Conservation (phyloP, 2,329 filamentous ascomycete species). For the Curvularia verruculosa region DNA sequence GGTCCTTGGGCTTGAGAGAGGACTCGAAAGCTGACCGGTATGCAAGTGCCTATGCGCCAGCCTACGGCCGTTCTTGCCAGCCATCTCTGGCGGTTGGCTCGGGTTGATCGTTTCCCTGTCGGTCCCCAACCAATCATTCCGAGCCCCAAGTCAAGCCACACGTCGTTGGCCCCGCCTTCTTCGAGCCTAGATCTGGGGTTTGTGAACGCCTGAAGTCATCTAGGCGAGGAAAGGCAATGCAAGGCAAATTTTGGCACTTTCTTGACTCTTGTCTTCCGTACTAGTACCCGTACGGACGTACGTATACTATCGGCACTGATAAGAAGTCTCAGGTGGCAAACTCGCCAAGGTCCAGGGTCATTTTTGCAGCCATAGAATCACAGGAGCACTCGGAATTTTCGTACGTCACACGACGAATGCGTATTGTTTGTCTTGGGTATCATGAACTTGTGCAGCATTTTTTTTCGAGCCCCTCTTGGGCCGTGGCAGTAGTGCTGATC, state of each 20-base stretch:
- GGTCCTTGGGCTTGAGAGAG: background rate
- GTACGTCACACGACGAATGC: slow-evolving; percentile 4
- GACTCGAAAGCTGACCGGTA: slow-evolving; percentile 17
- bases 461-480: slow-evolving; percentile 36
- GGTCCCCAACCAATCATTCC: slow-evolving; percentile 13
- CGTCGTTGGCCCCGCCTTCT: slow-evolving; percentile 13
- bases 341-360: background rate
- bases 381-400: background rate
- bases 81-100: slow-evolving; percentile 18
- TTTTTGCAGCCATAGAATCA: background rate
- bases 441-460: slow-evolving; percentile 37
- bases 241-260: background rate
- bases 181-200: slow-evolving; percentile 22
- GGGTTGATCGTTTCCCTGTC: slow-evolving; percentile 18
- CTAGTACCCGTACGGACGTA: too few relatives aligned
- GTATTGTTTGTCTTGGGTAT: slow-evolving; percentile 22
- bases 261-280: background rate
- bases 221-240: slow-evolving; percentile 7
- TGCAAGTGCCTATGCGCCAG: slow-evolving; percentile 8
- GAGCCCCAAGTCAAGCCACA: slow-evolving; percentile 14
- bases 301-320: background rate
- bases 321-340: background rate
- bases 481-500: slow-evolving; percentile 35
- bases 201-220: slow-evolving; percentile 10
- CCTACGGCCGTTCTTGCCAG: slow-evolving; percentile 11